Evolutionary conservation across 345 rosid genomes (phyloP), one percentile per base, ranked within the genome.

Genomic region (Zanthoxylum bungeanum): DNA sequence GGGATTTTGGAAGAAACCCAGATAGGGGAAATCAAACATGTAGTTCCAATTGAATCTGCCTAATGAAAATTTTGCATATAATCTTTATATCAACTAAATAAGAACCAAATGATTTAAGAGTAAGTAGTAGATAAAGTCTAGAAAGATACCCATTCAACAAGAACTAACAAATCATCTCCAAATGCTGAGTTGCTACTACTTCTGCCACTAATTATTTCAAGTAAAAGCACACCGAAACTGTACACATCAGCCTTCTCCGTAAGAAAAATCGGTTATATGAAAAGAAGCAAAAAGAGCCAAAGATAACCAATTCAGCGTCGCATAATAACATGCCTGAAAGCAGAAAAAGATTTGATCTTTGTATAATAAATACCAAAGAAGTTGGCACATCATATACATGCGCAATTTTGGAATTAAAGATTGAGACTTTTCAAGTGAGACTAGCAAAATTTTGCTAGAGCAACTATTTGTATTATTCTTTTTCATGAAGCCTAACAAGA

Each of bases 221-320:
- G 93, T 9, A 94, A 27, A 46, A 94, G 87, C 55, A 94, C 88
- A 64, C 98, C 98, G 4, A 90, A 90, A 75, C 98, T 92, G 78
- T 89, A 94, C n/a, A 94, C 91, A 37, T 94, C 98, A 0, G 95
- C 98, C 83, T 92, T 94, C 85, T 79, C 90, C 0, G 98, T 94
- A 68, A 60, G n/a, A 57, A 57, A 53, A 28, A 9, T 28, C 1
- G 62, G 56, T 34, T 24, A 71, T 12, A 14, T 19, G 57, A 36
- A 24, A 70, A 21, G 28, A 72, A 16, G 55, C 36, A 50, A 60
- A 64, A 52, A 22, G 9, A 59, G 24, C 24, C 33, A 71, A 58
- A 39, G 31, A 19, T 16, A 47, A 10, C 17, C 37, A 50, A 19
- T 56, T 22, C 24, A 22, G 16, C 28, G 22, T 21, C 19, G n/a